Conservation (phyloP, 2,329 filamentous ascomycete species). For the Phaeoacremonium minimum region DNA sequence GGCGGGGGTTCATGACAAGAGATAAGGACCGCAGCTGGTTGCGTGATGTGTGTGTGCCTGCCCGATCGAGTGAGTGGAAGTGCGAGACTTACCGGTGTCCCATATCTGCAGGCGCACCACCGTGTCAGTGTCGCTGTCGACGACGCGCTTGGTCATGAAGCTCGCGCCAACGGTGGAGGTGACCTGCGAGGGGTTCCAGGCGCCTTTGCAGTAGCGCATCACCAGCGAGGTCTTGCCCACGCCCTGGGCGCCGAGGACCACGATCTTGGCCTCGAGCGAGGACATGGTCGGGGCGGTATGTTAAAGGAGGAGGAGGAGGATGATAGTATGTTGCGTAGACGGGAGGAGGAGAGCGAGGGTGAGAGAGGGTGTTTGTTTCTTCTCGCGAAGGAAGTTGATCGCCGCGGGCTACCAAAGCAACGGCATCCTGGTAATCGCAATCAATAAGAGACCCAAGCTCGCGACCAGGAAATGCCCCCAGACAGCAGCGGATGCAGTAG, state of each 20-base stretch:
- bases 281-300: conserved; percentile 12
- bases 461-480: too few relatives aligned
- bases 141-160: conserved; percentile 74
- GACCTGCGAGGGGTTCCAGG: conserved; percentile 60
- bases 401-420: too few relatives aligned
- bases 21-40: conserved; percentile 1
- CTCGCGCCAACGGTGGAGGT: conserved; percentile 75
- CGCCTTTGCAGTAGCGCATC: conserved; percentile 70
- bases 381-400: background rate
- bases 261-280: conserved; percentile 76
- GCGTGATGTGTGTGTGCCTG: too few relatives aligned
- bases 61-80: too few relatives aligned
- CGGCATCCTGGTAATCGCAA: too few relatives aligned
- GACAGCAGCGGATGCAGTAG: too few relatives aligned
- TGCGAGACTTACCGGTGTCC: conserved; percentile 77
- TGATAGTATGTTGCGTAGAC: too few relatives aligned
- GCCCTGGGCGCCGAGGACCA: conserved; percentile 74
- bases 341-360: too few relatives aligned
- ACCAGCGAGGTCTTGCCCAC: conserved; percentile 78
- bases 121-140: conserved; percentile 81
- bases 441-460: too few relatives aligned
- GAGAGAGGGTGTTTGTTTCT: background rate
- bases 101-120: conserved; percentile 90
- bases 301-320: background rate
- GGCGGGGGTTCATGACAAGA: background rate